Conservation (phyloP, 1,139 yeast genomes). For the Zygoascus sp. region DNA sequence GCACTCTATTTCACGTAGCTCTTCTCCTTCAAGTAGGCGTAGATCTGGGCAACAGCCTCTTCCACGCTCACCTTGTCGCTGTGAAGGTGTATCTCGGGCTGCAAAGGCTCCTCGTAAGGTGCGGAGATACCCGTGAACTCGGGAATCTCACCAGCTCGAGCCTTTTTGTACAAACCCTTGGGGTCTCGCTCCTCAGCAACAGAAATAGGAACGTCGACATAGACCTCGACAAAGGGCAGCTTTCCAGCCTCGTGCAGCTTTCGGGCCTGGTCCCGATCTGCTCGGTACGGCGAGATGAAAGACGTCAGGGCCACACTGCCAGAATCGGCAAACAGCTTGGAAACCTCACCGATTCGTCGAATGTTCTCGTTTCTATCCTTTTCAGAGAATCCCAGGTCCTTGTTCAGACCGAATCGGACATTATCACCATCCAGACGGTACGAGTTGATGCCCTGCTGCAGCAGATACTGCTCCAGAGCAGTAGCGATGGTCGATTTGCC, state of each 20-base stretch:
- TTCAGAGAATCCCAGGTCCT: constrained; percentile 89
- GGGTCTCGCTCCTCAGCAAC: constrained; percentile 97
- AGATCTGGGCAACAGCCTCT: constrained; percentile 71
- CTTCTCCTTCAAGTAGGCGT: constrained; percentile 59
- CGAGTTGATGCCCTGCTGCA: constrained; percentile 58
- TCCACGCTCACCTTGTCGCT: constrained; percentile 71
- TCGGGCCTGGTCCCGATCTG: constrained; percentile 81
- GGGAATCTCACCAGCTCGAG: constrained; percentile 88
- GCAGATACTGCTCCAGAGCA: constrained; percentile 78
- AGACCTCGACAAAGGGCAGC: constrained; percentile 84
- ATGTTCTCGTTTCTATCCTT: constrained; percentile 90
- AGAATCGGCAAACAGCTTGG: constrained; percentile 87
- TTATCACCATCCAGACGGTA: constrained; percentile 95
- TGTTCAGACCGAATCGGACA: constrained; percentile 87
- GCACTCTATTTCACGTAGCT: constrained; percentile 3
- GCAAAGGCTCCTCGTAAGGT: constrained; percentile 88
- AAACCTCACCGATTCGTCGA: constrained; percentile 89
- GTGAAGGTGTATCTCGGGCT: constrained; percentile 76
- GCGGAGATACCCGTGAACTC: constrained; percentile 95
- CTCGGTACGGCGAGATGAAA: constrained; percentile 84
- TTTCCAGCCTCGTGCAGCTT: constrained; percentile 70
- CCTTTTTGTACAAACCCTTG: constrained; percentile 92
- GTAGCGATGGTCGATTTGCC: constrained; percentile 90
- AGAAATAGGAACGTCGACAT: constrained; percentile 84
- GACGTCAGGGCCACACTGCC: constrained; percentile 82